These are phyloP conservation scores for Monosporozyma yasuniensis DNA, from an alignment of 805 yeast genomes.

Conservation along the genomic window DNA sequence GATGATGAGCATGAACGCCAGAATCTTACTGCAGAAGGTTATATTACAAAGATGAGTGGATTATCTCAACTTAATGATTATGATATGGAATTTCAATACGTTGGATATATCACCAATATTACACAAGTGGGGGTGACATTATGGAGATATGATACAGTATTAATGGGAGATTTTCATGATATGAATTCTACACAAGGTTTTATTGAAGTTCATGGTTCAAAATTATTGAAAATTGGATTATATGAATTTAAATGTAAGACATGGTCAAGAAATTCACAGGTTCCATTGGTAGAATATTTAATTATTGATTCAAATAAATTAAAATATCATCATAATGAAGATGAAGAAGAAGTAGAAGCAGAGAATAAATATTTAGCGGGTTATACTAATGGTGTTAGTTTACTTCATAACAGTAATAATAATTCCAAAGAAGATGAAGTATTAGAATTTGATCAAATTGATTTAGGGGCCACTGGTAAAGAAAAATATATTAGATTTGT, in stretches of 20 bases:
- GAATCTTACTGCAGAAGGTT: neutral
- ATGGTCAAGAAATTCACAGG: neutral
- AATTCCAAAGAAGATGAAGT: neutral
- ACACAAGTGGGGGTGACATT: neutral
- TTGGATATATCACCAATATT: neutral
- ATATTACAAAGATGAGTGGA: neutral
- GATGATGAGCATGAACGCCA: too few species aligned
- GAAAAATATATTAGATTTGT: constrained; percentile 1
- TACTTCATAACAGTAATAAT: too few species aligned
- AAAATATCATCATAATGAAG: neutral
- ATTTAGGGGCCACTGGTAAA: too few species aligned
- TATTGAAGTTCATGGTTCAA: neutral
- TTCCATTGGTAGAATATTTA: neutral
- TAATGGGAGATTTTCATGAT: neutral
- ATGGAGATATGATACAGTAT: neutral
- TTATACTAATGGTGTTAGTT: too few species aligned
- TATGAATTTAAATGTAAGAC: neutral
- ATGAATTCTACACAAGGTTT: neutral
- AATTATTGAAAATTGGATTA: neutral
- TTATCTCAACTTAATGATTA: neutral
- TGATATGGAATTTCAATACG: neutral
- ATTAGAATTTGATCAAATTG: neutral
- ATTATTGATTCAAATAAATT: neutral
- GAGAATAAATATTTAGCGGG: too few species aligned
- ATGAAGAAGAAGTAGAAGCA: neutral